Percentiles rank a stretch among this genome's conserved stretches.
Conservation (phyloP, 768 basidiomycete species). For the Tulasnella sp. region DNA sequence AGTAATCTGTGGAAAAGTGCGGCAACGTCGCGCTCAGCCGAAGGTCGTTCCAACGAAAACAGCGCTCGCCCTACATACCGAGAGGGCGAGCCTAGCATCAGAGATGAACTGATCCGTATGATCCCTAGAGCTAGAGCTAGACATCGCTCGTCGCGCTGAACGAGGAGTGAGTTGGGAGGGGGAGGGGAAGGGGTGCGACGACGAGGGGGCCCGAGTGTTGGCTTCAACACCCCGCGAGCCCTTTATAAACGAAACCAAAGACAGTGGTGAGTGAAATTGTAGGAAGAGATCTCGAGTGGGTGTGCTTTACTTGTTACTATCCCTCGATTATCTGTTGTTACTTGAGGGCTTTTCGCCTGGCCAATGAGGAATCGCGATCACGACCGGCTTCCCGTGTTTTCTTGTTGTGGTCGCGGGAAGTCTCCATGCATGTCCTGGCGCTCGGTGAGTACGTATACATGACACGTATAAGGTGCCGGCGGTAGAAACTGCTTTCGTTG, state of each 20-base stretch:
- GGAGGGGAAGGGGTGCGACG: neutral
- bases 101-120: neutral
- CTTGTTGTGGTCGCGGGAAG: no score
- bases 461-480: no score
- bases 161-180: neutral
- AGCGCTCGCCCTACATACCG: neutral
- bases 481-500: no score
- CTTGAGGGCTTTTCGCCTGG: neutral
- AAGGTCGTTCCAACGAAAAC: neutral
- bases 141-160: neutral
- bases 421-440: no score
- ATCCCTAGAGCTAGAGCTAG: neutral
- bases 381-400: no score
- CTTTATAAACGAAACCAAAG: neutral
- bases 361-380: neutral
- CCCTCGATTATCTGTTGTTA: neutral
- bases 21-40: neutral
- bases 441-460: no score
- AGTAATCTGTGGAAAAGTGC: neutral
- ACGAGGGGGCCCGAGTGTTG: neutral
- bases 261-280: neutral
- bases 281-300: neutral
- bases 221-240: neutral
- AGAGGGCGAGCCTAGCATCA: neutral
- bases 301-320: neutral